phyloP scores from a whole-genome alignment of 2,329 filamentous ascomycete species.

The Fusarium musae region DNA sequence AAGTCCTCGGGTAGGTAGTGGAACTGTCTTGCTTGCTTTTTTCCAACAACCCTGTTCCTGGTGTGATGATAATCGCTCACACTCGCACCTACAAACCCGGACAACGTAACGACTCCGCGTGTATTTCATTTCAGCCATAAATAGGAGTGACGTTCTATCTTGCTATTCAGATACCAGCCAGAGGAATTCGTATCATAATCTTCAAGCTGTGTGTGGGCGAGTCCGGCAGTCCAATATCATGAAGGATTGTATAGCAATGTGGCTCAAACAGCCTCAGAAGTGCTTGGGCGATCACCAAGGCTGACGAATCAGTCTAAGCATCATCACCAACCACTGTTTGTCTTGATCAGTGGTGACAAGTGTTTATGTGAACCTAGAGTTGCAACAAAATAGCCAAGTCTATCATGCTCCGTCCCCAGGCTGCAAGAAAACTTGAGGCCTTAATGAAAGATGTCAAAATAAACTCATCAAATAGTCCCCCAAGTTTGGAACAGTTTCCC shows the following conservation, averaged over 20 bases:
- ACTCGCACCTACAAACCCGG: background rate
- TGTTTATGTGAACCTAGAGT: conserved; percentile 6
- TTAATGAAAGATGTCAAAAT: background rate
- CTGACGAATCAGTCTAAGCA: background rate
- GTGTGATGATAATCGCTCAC: conserved; percentile 7
- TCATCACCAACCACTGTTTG: conserved; percentile 1
- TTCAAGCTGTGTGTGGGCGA: background rate
- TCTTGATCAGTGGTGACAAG: background rate
- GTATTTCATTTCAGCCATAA: background rate
- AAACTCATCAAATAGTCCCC: background rate
- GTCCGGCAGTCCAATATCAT: background rate
- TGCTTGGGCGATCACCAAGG: background rate
- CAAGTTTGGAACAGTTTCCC: background rate
- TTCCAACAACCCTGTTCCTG: conserved; percentile 18
- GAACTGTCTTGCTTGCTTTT: conserved; percentile 27
- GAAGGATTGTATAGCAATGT: background rate
- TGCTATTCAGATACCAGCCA: background rate
- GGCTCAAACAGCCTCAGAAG: background rate
- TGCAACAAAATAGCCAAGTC: conserved; percentile 1
- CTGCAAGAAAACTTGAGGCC: background rate
- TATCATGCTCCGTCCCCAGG: background rate
- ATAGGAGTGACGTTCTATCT: background rate
- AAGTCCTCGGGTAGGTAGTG: conserved; percentile 4
- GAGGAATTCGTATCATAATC: background rate
- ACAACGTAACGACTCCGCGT: background rate